These are phyloP conservation scores for Nematocida sp. DNA, from an alignment of 371 early-diverging fungal species.

Conservation along the genomic window DNA sequence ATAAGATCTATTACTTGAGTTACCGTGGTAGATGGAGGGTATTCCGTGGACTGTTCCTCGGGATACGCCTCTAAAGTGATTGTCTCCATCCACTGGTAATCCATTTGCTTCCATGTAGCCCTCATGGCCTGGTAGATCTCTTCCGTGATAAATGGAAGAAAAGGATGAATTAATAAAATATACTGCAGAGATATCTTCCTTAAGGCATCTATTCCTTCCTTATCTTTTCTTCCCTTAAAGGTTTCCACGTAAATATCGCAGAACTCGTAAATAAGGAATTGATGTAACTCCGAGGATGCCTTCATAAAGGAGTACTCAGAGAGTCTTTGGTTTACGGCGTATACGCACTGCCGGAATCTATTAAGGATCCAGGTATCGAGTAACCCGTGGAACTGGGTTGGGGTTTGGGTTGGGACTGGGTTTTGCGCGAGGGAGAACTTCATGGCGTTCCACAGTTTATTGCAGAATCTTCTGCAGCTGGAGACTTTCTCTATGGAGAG, in stretches of 20 bases:
- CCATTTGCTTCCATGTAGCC: neutral
- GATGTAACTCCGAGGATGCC: conserved; percentile 79
- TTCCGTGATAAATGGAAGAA: conserved; percentile 98
- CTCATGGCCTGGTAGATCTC: conserved; percentile 72
- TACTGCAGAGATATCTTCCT: conserved; percentile 80
- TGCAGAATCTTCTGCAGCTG: conserved; percentile 96
- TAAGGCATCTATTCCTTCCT: conserved; percentile 58
- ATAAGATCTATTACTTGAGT: too few relatives aligned
- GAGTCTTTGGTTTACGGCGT: conserved; percentile 65
- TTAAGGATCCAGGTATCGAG: conserved; percentile 35
- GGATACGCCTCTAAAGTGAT: conserved; percentile 45
- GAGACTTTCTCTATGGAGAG: conserved; percentile 88
- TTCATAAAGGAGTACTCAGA: conserved; percentile 84
- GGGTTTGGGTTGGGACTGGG: neutral
- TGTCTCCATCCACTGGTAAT: conserved; percentile 19
- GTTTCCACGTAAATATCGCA: conserved; percentile 91
- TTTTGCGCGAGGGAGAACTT: conserved; percentile 71
- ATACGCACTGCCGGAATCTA: neutral
- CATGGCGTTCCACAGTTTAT: conserved; percentile 95
- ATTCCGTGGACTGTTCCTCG: too few relatives aligned
- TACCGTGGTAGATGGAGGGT: too few relatives aligned
- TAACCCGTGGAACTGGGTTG: neutral
- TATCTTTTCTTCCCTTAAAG: conserved; percentile 60
- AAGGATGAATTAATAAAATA: conserved; percentile 85
- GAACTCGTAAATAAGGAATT: conserved; percentile 89